Evolutionary conservation across 2,329 filamentous ascomycete species (phyloP).

Genomic region (Chalara sp.): DNA sequence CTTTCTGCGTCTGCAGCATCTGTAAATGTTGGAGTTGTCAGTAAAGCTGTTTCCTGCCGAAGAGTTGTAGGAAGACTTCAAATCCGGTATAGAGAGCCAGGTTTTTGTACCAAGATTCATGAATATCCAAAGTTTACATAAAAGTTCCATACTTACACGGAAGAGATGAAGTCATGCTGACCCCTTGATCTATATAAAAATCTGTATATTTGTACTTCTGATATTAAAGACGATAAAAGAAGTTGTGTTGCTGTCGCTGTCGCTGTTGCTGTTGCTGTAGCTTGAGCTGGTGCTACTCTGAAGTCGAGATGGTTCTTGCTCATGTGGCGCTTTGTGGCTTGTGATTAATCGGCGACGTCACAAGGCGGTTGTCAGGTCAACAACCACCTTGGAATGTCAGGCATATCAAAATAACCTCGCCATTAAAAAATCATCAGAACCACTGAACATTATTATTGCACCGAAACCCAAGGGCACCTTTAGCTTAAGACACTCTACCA

Average conservation of each 20-base stretch:
- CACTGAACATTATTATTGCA: too few relatives aligned
- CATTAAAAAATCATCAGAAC: too few relatives aligned
- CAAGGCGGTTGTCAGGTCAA: conserved; percentile 2
- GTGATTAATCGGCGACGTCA: neutral
- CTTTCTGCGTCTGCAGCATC: conserved; percentile 98
- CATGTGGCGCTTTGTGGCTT: conserved; percentile 12
- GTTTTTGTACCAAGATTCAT: conserved; percentile 15
- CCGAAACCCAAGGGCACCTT: neutral
- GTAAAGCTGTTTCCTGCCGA: conserved; percentile 21
- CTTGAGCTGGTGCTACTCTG: too few relatives aligned
- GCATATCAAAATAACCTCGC: too few relatives aligned
- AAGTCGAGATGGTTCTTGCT: neutral
- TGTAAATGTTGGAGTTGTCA: conserved; percentile 35
- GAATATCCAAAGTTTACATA: neutral
- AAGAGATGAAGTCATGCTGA: conserved; percentile 24
- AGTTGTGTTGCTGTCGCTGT: conserved; percentile 12
- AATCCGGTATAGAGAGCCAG: conserved; percentile 15
- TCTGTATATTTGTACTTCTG: neutral
- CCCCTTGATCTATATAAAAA: too few relatives aligned
- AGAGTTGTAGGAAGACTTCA: conserved; percentile 17
- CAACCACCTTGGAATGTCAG: neutral
- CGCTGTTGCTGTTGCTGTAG: too few relatives aligned
- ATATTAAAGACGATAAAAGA: conserved; percentile 6
- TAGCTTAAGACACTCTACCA: neutral
- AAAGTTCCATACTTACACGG: conserved; percentile 29